Evolutionary conservation across 2,329 filamentous ascomycete genomes (phyloP).

Genomic region (Xenoacremonium recifei): DNA sequence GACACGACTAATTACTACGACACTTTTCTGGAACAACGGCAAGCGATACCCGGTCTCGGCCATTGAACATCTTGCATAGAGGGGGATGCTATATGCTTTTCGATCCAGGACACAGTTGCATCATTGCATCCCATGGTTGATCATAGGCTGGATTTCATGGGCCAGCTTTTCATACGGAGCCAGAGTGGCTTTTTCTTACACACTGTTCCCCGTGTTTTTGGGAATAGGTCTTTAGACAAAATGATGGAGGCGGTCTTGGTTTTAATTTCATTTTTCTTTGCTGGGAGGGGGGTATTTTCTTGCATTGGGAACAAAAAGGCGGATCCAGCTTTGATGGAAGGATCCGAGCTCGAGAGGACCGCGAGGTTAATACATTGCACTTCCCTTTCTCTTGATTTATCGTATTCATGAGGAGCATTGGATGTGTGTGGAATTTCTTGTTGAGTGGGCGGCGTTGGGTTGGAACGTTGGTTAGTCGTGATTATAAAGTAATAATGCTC

Average conservation of each 20-base stretch:
- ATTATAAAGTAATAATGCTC: slow-evolving; percentile 20
- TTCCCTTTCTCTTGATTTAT: neutral
- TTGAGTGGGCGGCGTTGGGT: slow-evolving; percentile 11
- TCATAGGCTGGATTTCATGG: slow-evolving; percentile 9
- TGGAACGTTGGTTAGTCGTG: slow-evolving; percentile 15
- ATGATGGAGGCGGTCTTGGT: neutral
- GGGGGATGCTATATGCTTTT: too few species aligned
- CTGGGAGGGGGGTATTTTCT: too few species aligned
- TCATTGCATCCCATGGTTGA: slow-evolving; percentile 13
- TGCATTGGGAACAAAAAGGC: slow-evolving; percentile 1
- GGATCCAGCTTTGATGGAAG: neutral
- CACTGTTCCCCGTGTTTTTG: slow-evolving; percentile 11
- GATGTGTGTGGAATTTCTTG: slow-evolving; percentile 1
- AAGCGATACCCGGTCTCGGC: slow-evolving; percentile 4
- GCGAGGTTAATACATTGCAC: neutral
- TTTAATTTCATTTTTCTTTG: too few species aligned
- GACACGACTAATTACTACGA: slow-evolving; percentile 22
- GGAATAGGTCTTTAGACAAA: slow-evolving; percentile 12
- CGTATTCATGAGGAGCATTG: slow-evolving; percentile 5
- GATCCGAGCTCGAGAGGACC: neutral
- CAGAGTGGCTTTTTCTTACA: slow-evolving; percentile 6
- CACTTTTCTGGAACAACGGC: neutral
- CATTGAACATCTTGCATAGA: slow-evolving; percentile 12
- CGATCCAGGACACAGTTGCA: slow-evolving; percentile 14
- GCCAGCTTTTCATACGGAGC: slow-evolving; percentile 14